Evolutionary conservation across 73 alveolate species (phyloP).

Genomic region (Paramecium biaurelia): DNA sequence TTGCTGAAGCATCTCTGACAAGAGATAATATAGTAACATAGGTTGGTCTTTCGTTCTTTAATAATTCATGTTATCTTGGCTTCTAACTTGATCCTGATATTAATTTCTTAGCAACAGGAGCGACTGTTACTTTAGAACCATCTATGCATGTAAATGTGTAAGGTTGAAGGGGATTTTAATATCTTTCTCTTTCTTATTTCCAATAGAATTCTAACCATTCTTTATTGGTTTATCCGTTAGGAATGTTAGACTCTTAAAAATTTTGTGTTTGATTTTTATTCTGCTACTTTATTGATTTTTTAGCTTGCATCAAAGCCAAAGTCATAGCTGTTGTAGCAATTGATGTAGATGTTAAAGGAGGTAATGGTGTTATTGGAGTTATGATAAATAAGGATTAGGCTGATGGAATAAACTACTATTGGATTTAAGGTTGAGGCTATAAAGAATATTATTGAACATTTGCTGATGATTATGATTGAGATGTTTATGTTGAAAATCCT

Average conservation of each 20-base stretch:
- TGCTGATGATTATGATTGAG: not conserved
- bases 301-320: constrained; percentile 20
- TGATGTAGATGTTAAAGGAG: constrained; percentile 23
- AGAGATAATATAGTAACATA: constrained; percentile 91
- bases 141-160: constrained; percentile 91
- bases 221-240: not conserved
- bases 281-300: not conserved
- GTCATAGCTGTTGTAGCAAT: not conserved
- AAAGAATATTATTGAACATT: not conserved
- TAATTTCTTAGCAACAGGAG: constrained; percentile 90
- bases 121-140: constrained; percentile 92
- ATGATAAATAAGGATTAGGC: constrained; percentile 27
- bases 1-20: constrained; percentile 98
- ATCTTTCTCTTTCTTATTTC: constrained; percentile 91
- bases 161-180: constrained; percentile 91
- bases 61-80: constrained; percentile 96
- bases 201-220: constrained; percentile 86
- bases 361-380: not conserved
- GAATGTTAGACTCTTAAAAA: not conserved
- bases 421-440: constrained; percentile 4
- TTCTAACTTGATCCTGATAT: constrained; percentile 73
- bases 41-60: constrained; percentile 94
- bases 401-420: not conserved
- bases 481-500: not conserved
- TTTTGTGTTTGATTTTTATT: not conserved